phyloP scores from a whole-genome alignment of 1,139 yeast species.

The Pichia sp. region DNA sequence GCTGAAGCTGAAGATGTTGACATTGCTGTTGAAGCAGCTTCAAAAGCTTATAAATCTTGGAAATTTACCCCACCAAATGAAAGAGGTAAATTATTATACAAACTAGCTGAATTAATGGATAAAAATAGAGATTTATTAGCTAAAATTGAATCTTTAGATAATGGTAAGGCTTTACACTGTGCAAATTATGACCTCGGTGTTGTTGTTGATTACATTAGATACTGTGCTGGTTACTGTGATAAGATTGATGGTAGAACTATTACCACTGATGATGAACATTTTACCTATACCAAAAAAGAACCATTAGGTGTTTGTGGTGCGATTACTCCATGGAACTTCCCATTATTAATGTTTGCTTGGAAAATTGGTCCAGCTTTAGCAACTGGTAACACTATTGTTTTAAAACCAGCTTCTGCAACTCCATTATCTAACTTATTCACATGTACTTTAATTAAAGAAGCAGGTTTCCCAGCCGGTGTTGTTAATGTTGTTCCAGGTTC shows the following conservation, averaged over 20 bases:
- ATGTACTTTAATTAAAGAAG: slow-evolving; percentile 54
- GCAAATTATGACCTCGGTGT: slow-evolving; percentile 54
- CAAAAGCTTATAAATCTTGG: slow-evolving; percentile 39
- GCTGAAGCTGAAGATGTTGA: slow-evolving; percentile 55
- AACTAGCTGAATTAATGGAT: slow-evolving; percentile 62
- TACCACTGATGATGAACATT: slow-evolving; percentile 57
- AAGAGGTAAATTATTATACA: slow-evolving; percentile 52
- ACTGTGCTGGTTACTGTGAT: slow-evolving; percentile 81
- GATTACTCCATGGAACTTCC: slow-evolving; percentile 87
- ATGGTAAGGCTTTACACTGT: slow-evolving; percentile 64
- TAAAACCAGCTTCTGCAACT: slow-evolving; percentile 79
- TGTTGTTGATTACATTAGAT: slow-evolving; percentile 51
- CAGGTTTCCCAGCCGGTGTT: slow-evolving; percentile 78
- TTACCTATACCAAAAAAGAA: slow-evolving; percentile 55
- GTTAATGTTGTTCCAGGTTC: slow-evolving; percentile 70
- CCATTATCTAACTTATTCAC: slow-evolving; percentile 71
- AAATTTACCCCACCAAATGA: slow-evolving; percentile 48
- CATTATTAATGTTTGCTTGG: slow-evolving; percentile 79
- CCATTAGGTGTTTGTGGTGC: slow-evolving; percentile 80
- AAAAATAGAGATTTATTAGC: slow-evolving; percentile 54
- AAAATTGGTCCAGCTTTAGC: slow-evolving; percentile 81
- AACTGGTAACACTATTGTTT: slow-evolving; percentile 71
- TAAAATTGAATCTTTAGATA: slow-evolving; percentile 74
- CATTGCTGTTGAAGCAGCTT: slow-evolving; percentile 52
- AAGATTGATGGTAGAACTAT: slow-evolving; percentile 63